These are phyloP conservation scores for Chalciporus chontae DNA, from an alignment of 768 basidiomycete genomes.

Conservation along the genomic window DNA sequence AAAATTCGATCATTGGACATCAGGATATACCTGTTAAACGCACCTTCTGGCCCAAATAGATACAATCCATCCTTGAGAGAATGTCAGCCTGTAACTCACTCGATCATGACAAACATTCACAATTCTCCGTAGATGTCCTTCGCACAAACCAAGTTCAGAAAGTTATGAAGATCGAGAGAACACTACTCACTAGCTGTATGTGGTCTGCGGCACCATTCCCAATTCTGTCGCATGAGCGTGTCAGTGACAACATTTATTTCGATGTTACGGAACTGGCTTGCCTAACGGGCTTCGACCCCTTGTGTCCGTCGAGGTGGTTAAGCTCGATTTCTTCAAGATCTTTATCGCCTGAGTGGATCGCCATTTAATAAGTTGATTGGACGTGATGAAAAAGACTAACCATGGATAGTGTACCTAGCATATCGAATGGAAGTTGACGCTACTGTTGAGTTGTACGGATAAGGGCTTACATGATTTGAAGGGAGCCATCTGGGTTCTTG, in stretches of 20 bases:
- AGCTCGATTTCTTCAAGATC: conserved; percentile 84
- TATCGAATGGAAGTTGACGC: neutral
- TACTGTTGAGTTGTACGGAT: neutral
- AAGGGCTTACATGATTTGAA: conserved; percentile 81
- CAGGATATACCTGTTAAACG: conserved; percentile 9
- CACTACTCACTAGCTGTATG: conserved; percentile 65
- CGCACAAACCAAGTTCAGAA: neutral
- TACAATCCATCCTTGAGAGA: conserved; percentile 78
- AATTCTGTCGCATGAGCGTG: conserved; percentile 43
- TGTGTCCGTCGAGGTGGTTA: conserved; percentile 83
- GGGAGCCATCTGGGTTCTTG: conserved; percentile 84
- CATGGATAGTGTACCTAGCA: conserved; percentile 81
- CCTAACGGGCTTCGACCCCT: conserved; percentile 81
- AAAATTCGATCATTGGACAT: conserved; percentile 2
- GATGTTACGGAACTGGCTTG: conserved; percentile 11
- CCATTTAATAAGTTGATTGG: neutral
- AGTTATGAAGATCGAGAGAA: neutral
- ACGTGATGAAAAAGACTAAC: conserved; percentile 32
- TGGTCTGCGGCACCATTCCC: conserved; percentile 97
- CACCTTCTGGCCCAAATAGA: conserved; percentile 93
- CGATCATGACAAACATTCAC: conserved; percentile 33
- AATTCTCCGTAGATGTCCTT: conserved; percentile 97
- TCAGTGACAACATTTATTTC: conserved; percentile 1
- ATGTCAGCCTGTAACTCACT: neutral
- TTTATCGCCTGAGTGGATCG: conserved; percentile 49